These are phyloP conservation scores for Glaciozyma antarctica DNA, from an alignment of 768 basidiomycete genomes.

Conservation along the genomic window DNA sequence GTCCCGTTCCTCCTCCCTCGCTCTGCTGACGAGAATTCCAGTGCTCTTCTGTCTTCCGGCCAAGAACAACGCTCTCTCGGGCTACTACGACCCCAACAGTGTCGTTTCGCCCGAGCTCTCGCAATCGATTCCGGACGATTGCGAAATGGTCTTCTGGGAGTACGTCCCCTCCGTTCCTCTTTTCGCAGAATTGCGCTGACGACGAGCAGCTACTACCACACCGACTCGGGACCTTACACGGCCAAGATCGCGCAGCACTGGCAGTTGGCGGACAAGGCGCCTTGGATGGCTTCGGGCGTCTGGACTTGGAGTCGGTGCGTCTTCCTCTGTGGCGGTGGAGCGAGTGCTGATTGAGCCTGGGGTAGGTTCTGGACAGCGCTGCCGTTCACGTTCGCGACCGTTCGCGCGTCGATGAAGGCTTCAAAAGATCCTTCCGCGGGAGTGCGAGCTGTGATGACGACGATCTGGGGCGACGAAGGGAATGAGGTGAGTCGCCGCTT, in stretches of 20 bases:
- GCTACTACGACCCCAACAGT: conserved; percentile 30
- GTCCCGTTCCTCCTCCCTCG: neutral
- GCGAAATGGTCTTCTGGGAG: conserved; percentile 28
- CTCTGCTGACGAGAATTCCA: neutral
- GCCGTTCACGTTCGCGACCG: conserved; percentile 33
- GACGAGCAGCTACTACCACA: conserved; percentile 23
- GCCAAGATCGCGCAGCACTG: conserved; percentile 33
- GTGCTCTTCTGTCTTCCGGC: conserved; percentile 35
- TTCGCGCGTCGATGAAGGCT: conserved; percentile 31
- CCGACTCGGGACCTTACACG: conserved; percentile 18
- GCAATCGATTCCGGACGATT: conserved; percentile 22
- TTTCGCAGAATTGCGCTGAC: neutral
- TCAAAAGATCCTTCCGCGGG: conserved; percentile 19
- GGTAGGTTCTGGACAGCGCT: conserved; percentile 31
- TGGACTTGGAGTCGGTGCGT: conserved; percentile 31
- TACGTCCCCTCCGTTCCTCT: neutral
- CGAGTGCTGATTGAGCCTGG: too few relatives aligned
- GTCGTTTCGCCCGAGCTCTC: conserved; percentile 21
- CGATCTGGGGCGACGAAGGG: conserved; percentile 35
- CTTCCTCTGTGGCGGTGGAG: neutral
- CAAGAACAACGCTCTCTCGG: conserved; percentile 29
- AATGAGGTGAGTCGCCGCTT: conserved; percentile 19
- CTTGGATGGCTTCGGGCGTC: conserved; percentile 31
- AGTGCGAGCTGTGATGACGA: conserved; percentile 17
- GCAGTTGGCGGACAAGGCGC: conserved; percentile 28